These are phyloP conservation scores for Diutina catenulata DNA, from an alignment of 1,139 yeast species.

Conservation along the genomic window DNA sequence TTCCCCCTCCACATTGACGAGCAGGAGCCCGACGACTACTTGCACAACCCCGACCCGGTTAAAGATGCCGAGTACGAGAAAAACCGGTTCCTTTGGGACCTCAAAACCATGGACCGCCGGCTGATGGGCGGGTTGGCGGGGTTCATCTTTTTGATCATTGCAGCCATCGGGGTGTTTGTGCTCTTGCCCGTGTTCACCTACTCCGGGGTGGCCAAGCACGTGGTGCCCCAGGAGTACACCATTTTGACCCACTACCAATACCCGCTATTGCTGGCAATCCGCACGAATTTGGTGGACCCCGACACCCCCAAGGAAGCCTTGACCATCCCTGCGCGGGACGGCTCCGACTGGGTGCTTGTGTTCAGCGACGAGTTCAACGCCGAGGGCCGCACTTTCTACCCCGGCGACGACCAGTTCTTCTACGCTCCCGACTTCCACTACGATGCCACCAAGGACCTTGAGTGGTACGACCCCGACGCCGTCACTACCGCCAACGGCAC, in stretches of 20 bases:
- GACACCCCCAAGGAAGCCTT: conserved; percentile 2
- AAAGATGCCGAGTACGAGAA: conserved; percentile 72
- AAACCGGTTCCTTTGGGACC: conserved; percentile 45
- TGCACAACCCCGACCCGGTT: conserved; percentile 90
- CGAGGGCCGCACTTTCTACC: conserved; percentile 3
- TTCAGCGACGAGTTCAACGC: conserved; percentile 5
- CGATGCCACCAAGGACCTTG: conserved; percentile 4
- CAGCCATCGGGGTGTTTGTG: conserved; percentile 54
- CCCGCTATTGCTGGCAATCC: not conserved
- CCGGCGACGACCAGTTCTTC: conserved; percentile 5
- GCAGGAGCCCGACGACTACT: conserved; percentile 82
- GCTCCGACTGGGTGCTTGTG: not conserved
- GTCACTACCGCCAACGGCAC: conserved; percentile 2
- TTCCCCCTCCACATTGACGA: conserved; percentile 83
- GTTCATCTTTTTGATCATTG: conserved; percentile 41
- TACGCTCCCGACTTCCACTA: conserved; percentile 5
- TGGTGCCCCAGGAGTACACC: not conserved
- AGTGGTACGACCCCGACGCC: conserved; percentile 5
- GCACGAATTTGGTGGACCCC: conserved; percentile 1
- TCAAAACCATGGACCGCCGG: conserved; percentile 47
- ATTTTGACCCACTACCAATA: not conserved
- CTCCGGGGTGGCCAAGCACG: conserved; percentile 42
- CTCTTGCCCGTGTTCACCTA: conserved; percentile 66
- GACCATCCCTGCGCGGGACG: not conserved
- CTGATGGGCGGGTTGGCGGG: conserved; percentile 53